phyloP scores from a whole-genome alignment of 164 flowering plant species.

The Macadamia tetraphylla region DNA sequence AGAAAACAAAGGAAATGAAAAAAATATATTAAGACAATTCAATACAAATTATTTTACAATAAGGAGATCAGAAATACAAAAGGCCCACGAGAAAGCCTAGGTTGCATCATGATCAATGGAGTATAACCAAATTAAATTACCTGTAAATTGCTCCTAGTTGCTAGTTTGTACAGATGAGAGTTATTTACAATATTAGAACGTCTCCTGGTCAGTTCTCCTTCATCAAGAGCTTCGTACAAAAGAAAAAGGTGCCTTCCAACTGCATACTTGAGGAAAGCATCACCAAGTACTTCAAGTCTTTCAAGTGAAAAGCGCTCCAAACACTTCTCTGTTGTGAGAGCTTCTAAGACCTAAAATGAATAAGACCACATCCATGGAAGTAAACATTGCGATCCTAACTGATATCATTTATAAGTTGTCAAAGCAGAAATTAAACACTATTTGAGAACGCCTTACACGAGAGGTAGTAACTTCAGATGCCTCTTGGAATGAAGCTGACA shows the following conservation, averaged over 20 bases:
- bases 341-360: constrained; percentile 73
- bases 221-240: constrained; percentile 55
- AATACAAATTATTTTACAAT: too few relatives aligned
- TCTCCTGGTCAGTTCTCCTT: constrained; percentile 72
- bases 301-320: constrained; percentile 81
- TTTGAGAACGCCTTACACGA: constrained; percentile 41
- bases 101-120: not conserved
- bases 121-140: constrained; percentile 28
- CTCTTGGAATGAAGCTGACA: constrained; percentile 72
- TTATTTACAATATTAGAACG: constrained; percentile 81
- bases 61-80: not conserved
- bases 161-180: constrained; percentile 59
- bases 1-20: too few relatives aligned
- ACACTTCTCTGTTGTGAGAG: constrained; percentile 93
- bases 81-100: not conserved
- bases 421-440: not conserved
- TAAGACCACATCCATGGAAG: not conserved
- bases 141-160: constrained; percentile 58
- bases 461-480: constrained; percentile 57
- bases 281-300: constrained; percentile 96
- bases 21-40: too few relatives aligned
- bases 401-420: not conserved
- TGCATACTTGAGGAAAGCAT: constrained; percentile 90
- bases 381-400: not conserved
- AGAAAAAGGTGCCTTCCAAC: constrained; percentile 82